Base-by-base conservation (phyloP, 345 rosid genomes). In the Camelina laxa region DNA sequence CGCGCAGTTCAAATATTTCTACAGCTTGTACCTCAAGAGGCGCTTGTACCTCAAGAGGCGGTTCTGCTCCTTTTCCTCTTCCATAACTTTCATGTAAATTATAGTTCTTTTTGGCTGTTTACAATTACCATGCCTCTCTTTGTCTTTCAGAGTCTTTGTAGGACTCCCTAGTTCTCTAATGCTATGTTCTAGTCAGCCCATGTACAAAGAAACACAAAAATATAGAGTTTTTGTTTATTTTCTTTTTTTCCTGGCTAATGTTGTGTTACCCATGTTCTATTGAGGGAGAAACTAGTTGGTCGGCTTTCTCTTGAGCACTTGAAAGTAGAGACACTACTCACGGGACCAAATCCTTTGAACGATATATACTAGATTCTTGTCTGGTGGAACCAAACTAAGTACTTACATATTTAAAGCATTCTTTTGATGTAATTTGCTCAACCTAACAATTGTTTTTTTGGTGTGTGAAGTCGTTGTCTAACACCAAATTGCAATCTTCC, bases 361-460 rank as follows among this genome's bases (percentile, higher is more conserved):
- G 4, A 31, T 53, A 51, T 27, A 12, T 42, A 64, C 19, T 64
- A 54, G 65, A 65, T 73, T 73, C 70, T 73, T 73, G 70, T 63
- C 56, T 47, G 54, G 19, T 73, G 13, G 15, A 5, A 12, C 44
- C 42, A 72, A 72, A 54, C 44, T 71, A 55, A 19, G 63, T 44
- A 45, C 77, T 3, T 33, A 20, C 48, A 33, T 64, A 73, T 44
- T 33, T 20, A 51, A 39, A 59, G 14, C 33, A 51, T 42, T 51
- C 41, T 60, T 60, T 60, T 22, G 44, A 42, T 63, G 64, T 64
- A 35, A 33, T 54, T 64, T 65, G 49, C 38, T 65, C n/a, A 33
- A 15, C 58, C 65, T 73, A 56, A 59, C 4, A 15, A 15, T 45
- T 19, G 36, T 33, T 48, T 9, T 72, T 10, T 66, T 15, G 15